These are phyloP conservation scores for Dacryopinax spathularia DNA, from an alignment of 768 basidiomycete species.

Conservation along the genomic window DNA sequence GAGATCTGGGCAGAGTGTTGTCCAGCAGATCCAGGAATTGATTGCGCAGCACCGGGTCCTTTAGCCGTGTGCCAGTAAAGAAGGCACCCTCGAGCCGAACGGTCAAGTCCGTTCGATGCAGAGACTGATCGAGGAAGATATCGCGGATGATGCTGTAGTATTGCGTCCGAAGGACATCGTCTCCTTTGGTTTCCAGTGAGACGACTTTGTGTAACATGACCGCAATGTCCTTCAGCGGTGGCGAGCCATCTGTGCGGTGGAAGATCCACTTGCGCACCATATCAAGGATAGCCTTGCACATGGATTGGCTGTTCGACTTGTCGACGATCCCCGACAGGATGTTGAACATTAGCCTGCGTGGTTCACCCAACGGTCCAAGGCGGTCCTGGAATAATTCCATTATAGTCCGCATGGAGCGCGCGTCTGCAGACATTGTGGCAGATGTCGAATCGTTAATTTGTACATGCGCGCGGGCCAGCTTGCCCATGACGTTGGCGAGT, in stretches of 20 bases:
- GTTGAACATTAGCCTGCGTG: constrained; percentile 64
- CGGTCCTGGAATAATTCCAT: constrained; percentile 75
- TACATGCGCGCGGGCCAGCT: constrained; percentile 78
- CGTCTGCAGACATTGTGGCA: constrained; percentile 46
- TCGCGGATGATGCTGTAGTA: constrained; percentile 85
- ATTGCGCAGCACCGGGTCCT: constrained; percentile 62
- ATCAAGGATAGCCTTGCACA: constrained; percentile 77
- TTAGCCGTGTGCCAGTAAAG: constrained; percentile 75
- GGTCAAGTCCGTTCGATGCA: constrained; percentile 87
- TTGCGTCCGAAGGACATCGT: constrained; percentile 62
- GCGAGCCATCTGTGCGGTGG: constrained; percentile 67
- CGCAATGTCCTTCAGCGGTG: constrained; percentile 92
- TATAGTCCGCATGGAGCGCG: constrained; percentile 48
- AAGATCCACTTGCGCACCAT: constrained; percentile 84
- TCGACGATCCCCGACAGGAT: constrained; percentile 71
- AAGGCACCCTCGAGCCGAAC: constrained; percentile 86
- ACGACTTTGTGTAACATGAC: constrained; percentile 78
- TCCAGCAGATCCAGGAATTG: constrained; percentile 85
- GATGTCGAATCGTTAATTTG: constrained; percentile 33
- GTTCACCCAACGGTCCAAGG: constrained; percentile 72
- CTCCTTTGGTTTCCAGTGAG: constrained; percentile 54
- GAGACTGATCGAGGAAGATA: constrained; percentile 74
- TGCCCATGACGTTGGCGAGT: constrained; percentile 72
- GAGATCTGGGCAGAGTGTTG: constrained; percentile 67
- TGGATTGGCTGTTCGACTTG: constrained; percentile 63